Conservation (phyloP, 495 filamentous ascomycete species). For the Neurospora sp. region DNA sequence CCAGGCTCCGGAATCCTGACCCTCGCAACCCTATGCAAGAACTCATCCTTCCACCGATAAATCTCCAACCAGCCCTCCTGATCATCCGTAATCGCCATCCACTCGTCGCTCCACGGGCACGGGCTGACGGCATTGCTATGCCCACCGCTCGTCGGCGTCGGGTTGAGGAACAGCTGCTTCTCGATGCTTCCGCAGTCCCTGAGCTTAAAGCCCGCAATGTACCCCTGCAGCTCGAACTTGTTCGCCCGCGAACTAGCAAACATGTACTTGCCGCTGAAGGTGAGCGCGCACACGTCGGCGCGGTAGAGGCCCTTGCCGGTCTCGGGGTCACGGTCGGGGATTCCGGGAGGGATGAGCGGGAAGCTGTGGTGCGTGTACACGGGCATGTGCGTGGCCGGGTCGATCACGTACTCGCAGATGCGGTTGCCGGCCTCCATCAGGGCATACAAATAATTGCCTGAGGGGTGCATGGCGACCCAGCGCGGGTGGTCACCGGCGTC, state of each 20-base stretch:
- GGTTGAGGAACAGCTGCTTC: constrained; percentile 66
- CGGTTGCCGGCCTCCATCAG: constrained; percentile 81
- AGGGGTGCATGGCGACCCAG: constrained; percentile 73
- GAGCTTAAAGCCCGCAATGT: constrained; percentile 67
- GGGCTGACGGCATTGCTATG: constrained; percentile 77
- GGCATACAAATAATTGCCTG: constrained; percentile 67
- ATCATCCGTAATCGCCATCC: constrained; percentile 75
- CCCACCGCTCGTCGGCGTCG: constrained; percentile 74
- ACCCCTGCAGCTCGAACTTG: constrained; percentile 62
- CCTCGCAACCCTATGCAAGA: constrained; percentile 61
- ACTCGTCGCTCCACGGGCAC: constrained; percentile 74
- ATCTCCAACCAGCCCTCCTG: constrained; percentile 80
- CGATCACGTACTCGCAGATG: constrained; percentile 69
- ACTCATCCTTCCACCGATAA: constrained; percentile 72
- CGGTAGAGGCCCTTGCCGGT: constrained; percentile 51
- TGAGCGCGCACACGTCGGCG: constrained; percentile 64
- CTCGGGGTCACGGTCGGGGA: constrained; percentile 32
- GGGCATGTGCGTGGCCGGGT: constrained; percentile 63
- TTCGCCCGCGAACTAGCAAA: constrained; percentile 75
- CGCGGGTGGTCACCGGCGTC: constrained; percentile 62
- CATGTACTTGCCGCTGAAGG: constrained; percentile 54
- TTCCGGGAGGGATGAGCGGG: constrained; percentile 65
- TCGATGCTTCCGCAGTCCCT: constrained; percentile 60
- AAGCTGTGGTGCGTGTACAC: constrained; percentile 70
- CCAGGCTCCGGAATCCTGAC: constrained; percentile 68